Base-by-base conservation (phyloP, 208 protist species). In the Crithidia mellificae region DNA sequence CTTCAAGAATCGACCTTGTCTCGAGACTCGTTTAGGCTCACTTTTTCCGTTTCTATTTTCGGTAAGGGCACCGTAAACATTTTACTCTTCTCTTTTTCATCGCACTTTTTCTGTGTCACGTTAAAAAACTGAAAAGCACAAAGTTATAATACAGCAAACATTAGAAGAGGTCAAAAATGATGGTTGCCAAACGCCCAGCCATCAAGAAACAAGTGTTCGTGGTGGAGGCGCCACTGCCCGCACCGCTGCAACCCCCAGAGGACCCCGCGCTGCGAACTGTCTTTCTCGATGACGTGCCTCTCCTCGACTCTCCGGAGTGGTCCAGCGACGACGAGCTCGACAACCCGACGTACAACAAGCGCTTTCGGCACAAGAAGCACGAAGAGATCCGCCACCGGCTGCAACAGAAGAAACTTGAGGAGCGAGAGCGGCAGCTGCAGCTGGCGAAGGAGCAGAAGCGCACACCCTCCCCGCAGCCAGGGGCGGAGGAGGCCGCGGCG, bases 271-370 rank as follows among this genome's bases (percentile, higher is more conserved):
- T 55, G 15, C 32, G n/a, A 29, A 53, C 22, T 6, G 63, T 84
- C 22, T 30, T 70, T 14, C 52, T 84, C 11, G 47, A 54, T 0
- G 67, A 66, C 14, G 69, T 84, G 25, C 66, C 70, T 4, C 22
- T 80, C 9, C 71, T 84, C 8, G 70, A 84, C 43, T 84, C 79
- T 3, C 79, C 79, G 12, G 63, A 61, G 54, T 84, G 79, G 74
- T 80, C 74, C 30, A 80, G 74, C 52, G 79, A 84, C 7, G 79
- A 84, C n/a, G 79, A 84, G 58, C 66, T 83, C 8, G 77, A 83
- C 53, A 83, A 83, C 63, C 61, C 72, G 25, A 63, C 70, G 25
- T 83, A 76, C 64, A 83, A 83, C 62, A 70, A 72, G 19, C 52
- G 69, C 44, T 83, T 83, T 46, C 77, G 77, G 11, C 77, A 68